These are phyloP conservation scores for Alloascoidea africana DNA, from an alignment of 805 yeast genomes.

Conservation along the genomic window DNA sequence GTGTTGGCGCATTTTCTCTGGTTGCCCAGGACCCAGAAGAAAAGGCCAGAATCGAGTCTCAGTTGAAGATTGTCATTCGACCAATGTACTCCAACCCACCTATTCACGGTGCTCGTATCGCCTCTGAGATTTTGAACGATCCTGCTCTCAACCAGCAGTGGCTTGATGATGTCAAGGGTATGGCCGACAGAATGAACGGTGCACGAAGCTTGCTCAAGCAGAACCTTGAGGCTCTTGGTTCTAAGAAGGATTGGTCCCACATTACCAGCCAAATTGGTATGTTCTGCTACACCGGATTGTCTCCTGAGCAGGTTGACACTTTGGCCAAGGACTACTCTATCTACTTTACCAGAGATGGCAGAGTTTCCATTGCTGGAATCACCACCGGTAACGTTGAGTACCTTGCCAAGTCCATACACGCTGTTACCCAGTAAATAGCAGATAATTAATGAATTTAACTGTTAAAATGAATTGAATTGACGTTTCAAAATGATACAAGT, in stretches of 20 bases:
- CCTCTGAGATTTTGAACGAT: conserved; percentile 55
- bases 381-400: conserved; percentile 67
- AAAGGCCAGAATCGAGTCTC: conserved; percentile 47
- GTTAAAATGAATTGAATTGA: too few relatives aligned
- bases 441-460: conserved; percentile 15
- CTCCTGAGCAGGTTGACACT: conserved; percentile 50
- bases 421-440: conserved; percentile 22
- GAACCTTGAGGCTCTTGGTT: conserved; percentile 36
- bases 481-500: too few relatives aligned
- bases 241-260: conserved; percentile 71
- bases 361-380: conserved; percentile 84
- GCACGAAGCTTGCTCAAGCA: conserved; percentile 56
- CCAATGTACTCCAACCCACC: conserved; percentile 91
- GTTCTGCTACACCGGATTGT: conserved; percentile 87
- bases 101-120: conserved; percentile 84
- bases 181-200: conserved; percentile 63
- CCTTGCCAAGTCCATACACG: conserved; percentile 45
- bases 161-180: conserved; percentile 64
- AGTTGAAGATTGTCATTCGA: conserved; percentile 69
- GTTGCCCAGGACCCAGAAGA: conserved; percentile 31
- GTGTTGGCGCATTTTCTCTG: conserved; percentile 71
- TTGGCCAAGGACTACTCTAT: conserved; percentile 62
- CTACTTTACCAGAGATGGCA: conserved; percentile 81
- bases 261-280: conserved; percentile 84
- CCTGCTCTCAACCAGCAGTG: conserved; percentile 51